Percentiles rank a stretch among this genome's conserved stretches.
phyloP scores from a whole-genome alignment of 768 basidiomycete genomes.

The Boletales sp. region DNA sequence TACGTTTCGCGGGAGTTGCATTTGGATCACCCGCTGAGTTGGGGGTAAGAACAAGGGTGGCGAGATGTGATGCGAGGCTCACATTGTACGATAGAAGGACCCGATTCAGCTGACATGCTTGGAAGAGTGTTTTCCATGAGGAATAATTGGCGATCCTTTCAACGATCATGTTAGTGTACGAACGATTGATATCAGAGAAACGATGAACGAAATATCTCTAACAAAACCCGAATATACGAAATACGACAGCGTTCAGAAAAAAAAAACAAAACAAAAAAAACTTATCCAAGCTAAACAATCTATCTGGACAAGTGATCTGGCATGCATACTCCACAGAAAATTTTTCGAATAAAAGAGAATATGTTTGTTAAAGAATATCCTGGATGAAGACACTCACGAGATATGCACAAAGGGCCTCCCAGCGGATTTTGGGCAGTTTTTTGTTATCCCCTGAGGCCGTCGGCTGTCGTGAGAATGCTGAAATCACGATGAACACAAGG shows the following conservation, averaged over 20 bases:
- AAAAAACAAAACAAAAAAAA: conserved; percentile 33
- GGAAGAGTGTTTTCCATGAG: conserved; percentile 26
- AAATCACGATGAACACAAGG: conserved; percentile 25
- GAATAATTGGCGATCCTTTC: conserved; percentile 12
- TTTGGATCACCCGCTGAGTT: conserved; percentile 25
- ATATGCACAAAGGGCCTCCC: conserved; percentile 12
- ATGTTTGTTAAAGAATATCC: conserved; percentile 6
- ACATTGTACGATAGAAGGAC: conserved; percentile 28
- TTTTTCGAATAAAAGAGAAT: conserved; percentile 3
- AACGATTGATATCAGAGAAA: conserved; percentile 17
- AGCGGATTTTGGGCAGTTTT: conserved; percentile 24
- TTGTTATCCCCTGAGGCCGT: conserved; percentile 34
- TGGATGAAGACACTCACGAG: conserved; percentile 23
- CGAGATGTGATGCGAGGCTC: not conserved
- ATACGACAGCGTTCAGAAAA: conserved; percentile 21
- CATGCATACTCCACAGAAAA: conserved; percentile 9
- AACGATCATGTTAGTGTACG: conserved; percentile 25
- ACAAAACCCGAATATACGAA: conserved; percentile 34
- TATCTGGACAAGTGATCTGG: conserved; percentile 25
- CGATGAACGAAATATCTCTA: conserved; percentile 25
- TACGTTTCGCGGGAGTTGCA: conserved; percentile 50
- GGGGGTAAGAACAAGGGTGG: conserved; percentile 5
- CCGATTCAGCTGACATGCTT: conserved; percentile 24
- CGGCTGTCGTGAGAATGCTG: conserved; percentile 36
- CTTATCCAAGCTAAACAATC: conserved; percentile 31